A percentile compares a stretch with the other conserved stretches of the same genome.
Evolutionary conservation across 495 filamentous ascomycete genomes (phyloP).

Genomic region (Venustampulla echinocandica): DNA sequence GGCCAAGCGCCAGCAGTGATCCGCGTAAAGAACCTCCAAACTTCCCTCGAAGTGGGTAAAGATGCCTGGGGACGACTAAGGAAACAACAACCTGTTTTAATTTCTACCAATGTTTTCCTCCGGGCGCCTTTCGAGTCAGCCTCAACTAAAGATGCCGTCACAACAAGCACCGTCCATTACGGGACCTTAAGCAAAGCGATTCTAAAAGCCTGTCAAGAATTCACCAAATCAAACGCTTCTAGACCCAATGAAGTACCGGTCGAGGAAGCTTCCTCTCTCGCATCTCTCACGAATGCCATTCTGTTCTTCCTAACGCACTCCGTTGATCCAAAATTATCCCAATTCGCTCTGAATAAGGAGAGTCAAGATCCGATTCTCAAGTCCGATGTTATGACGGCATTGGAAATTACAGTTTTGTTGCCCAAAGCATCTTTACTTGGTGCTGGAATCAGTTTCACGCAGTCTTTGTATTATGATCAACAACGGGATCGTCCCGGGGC

Average conservation of each 20-base stretch:
- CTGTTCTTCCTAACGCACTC: neutral
- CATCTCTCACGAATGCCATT: neutral
- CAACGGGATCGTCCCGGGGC: conserved; percentile 13
- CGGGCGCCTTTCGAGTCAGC: conserved; percentile 36
- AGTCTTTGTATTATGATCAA: conserved; percentile 2
- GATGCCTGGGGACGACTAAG: conserved; percentile 49
- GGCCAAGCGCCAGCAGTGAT: conserved; percentile 28
- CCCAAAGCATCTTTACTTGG: conserved; percentile 48
- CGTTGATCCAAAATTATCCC: neutral
- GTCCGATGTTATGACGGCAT: conserved; percentile 18
- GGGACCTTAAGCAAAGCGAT: conserved; percentile 49
- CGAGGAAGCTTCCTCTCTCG: neutral
- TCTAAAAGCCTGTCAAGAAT: conserved; percentile 26
- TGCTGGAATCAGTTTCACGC: conserved; percentile 34
- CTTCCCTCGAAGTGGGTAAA: conserved; percentile 30
- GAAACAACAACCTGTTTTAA: conserved; percentile 42
- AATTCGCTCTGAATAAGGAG: neutral
- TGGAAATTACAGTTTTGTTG: conserved; percentile 34
- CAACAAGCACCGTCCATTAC: conserved; percentile 51
- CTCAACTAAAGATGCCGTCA: conserved; percentile 37
- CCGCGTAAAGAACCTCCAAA: conserved; percentile 42
- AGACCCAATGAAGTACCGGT: neutral
- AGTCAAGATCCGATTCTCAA: conserved; percentile 16
- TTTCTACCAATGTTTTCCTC: conserved; percentile 44
- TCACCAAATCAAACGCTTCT: neutral